A percentile compares a stretch with the other conserved stretches of the same genome.
These are phyloP conservation scores for Coemansia sp. DNA, from an alignment of 192 early-diverging fungal genomes.

Conservation along the genomic window DNA sequence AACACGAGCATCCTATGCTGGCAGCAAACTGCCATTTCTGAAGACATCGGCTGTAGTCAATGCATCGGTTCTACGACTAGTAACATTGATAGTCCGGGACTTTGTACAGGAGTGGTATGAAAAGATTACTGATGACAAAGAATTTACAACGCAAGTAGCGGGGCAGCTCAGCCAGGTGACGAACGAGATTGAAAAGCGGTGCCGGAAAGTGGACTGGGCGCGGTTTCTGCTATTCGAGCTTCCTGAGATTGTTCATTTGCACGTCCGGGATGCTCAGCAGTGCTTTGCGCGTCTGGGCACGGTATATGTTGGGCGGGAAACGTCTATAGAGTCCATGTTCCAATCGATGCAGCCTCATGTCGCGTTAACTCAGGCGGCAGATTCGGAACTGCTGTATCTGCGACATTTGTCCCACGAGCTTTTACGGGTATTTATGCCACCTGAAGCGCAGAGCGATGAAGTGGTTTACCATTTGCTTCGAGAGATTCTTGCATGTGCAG, in stretches of 20 bases:
- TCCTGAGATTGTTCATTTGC: conserved; percentile 44
- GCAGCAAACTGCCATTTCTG: conserved; percentile 14
- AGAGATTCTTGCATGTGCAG: conserved; percentile 51
- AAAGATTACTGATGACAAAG: conserved; percentile 45
- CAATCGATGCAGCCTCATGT: conserved; percentile 54
- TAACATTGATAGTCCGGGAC: conserved; percentile 35
- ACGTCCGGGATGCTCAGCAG: conserved; percentile 44
- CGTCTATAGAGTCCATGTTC: conserved; percentile 44
- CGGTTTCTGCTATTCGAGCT: conserved; percentile 41
- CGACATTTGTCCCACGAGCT: conserved; percentile 38
- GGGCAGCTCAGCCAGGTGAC: conserved; percentile 31
- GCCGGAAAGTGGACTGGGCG: conserved; percentile 40
- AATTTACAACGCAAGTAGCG: conserved; percentile 32
- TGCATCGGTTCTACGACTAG: conserved; percentile 26
- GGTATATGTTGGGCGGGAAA: conserved; percentile 40
- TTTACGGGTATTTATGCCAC: conserved; percentile 41
- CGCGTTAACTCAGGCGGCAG: conserved; percentile 39
- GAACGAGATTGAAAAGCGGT: conserved; percentile 40
- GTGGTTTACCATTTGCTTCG: conserved; percentile 43
- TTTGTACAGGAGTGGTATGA: conserved; percentile 49
- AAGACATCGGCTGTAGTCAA: conserved; percentile 24
- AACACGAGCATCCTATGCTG: background rate
- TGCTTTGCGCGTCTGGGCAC: conserved; percentile 44
- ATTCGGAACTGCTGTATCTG: conserved; percentile 49
- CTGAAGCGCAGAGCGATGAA: conserved; percentile 43